Evolutionary conservation across 2,329 filamentous ascomycete genomes (phyloP), one percentile per base, ranked within the genome.

Genomic region (Fusarium fujikuroi): DNA sequence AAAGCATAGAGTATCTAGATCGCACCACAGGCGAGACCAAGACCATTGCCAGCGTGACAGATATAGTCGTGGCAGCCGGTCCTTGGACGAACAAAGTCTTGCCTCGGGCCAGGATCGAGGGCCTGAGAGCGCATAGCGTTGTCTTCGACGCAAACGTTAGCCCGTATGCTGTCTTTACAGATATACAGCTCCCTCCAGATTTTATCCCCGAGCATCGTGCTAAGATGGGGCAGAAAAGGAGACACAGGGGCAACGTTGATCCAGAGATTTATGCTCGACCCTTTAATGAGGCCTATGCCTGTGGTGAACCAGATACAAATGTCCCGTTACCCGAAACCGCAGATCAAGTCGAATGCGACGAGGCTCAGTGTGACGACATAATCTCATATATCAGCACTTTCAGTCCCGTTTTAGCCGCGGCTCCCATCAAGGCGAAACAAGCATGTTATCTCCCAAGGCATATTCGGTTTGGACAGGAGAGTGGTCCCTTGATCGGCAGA

Each of bases 201-300:
- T 94, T 91, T 80, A 82, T 88, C 6, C 86, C 86, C 7, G 84
- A 83, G 74, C 87, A 88, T 75, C 84, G 85, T 58, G 80, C 81
- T 65, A 80, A 77, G 73, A 80, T 82, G 78, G 87, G 84, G 66
- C 85, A 88, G 79, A 85, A 84, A 83, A 84, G 86, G 77, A 83
- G 83, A 76, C 89, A 88, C 82, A 86, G 86, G 66, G 87, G 90
- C 34, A 88, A 88, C 23, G 94, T 94, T 18, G 91, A 94, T 32
- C 96, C 96, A 0, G 96, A 99, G 81, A 96, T 98, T 70, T 99
- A 99, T 80, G 93, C 96, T 2, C 89, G 96, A 8, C 95, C 95
- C 0, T 92, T 94, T 80, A 89, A 92, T 62, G 95, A 97, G 80
- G 92, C 97, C 16, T 99, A 99, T 81, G 95, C 94, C 2, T 99